Base-by-base conservation (phyloP, 371 early-diverging fungal species). In the Mucor circinelloides region DNA sequence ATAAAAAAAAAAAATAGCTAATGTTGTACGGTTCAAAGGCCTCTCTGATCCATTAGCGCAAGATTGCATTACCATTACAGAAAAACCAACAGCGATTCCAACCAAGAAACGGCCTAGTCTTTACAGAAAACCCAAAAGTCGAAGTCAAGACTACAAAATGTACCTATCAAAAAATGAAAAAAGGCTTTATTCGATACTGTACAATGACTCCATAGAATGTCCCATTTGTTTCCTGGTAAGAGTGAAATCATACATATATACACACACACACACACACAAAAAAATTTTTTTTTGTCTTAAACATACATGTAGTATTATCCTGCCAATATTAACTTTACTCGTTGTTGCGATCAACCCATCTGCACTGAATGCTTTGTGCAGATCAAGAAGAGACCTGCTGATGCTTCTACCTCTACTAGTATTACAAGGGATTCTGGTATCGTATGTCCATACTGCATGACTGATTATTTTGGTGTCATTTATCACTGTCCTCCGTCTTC, bases 301-400 rank as follows among this genome's bases (percentile, higher is more conserved):
- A 17, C 94, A 25, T 19, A 59, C 40, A 13, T 56, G 92, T 73
- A 92, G 93, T 94, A 90, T 76, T 97, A 96, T 74, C 97, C 97
- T 25, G 74, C 86, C 62, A 93, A 95, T 79, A 93, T 94, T 78
- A 97, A 97, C 79, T 90, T 91, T 70, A 89, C 96, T 21, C 85
- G 92, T 15, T 97, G 97, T 76, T 97, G 97, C 79, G 91, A 93
- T 76, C 91, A 96, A 75, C 97, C 97, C 13, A 94, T 97, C 60
- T 97, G 97, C 79, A 94, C 97, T 8, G 97, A 95, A 71, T 97
- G 97, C 72, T 95, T 97, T 80, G 88, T 96, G 60, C 95, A 95
- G 84, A 91, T 97, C 71, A 91, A 93, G 73, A 67, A 62, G n/a
- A 85, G 91, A 46, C 82, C 83, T 55, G 86, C 63, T 15, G 70